Evolutionary conservation across 306 rosid species (phyloP).

Genomic region (Vigna mungo): DNA sequence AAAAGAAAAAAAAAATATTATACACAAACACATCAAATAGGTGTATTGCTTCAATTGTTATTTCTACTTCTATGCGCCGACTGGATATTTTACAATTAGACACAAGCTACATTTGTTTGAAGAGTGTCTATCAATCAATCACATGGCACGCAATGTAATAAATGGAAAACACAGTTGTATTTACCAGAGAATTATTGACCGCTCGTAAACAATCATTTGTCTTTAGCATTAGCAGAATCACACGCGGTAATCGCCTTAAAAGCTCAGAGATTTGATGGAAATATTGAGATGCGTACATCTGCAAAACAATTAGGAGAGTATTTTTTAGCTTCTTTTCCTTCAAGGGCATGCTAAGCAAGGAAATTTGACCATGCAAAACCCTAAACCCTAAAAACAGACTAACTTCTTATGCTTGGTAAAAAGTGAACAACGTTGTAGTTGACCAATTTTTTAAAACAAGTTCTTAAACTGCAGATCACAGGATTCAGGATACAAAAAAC

Average conservation of each 20-base stretch:
- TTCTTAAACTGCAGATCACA: constrained; percentile 31
- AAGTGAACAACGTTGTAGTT: constrained; percentile 22
- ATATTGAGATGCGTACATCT: constrained; percentile 97
- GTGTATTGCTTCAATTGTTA: constrained; percentile 12
- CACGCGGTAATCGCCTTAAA: constrained; percentile 90
- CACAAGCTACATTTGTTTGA: constrained; percentile 40
- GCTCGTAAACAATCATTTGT: constrained; percentile 96
- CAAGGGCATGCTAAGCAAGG: constrained; percentile 23
- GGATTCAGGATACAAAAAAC: constrained; percentile 11
- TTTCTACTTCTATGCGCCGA: neutral
- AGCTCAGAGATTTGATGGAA: constrained; percentile 93
- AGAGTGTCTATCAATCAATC: constrained; percentile 32
- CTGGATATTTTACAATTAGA: constrained; percentile 19
- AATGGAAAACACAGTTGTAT: constrained; percentile 34
- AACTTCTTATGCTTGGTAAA: constrained; percentile 14
- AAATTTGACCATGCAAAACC: constrained; percentile 28
- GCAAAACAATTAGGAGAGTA: constrained; percentile 47
- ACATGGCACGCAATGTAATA: constrained; percentile 31
- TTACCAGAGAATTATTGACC: constrained; percentile 89
- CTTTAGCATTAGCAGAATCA: constrained; percentile 92
- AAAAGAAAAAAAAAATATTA: neutral
- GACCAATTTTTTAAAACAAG: constrained; percentile 29
- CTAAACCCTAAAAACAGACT: constrained; percentile 24
- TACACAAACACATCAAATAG: constrained; percentile 15
- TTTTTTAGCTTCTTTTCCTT: constrained; percentile 34